phyloP scores from a whole-genome alignment of 371 early-diverging fungal genomes.

The Mortierella sp. region DNA sequence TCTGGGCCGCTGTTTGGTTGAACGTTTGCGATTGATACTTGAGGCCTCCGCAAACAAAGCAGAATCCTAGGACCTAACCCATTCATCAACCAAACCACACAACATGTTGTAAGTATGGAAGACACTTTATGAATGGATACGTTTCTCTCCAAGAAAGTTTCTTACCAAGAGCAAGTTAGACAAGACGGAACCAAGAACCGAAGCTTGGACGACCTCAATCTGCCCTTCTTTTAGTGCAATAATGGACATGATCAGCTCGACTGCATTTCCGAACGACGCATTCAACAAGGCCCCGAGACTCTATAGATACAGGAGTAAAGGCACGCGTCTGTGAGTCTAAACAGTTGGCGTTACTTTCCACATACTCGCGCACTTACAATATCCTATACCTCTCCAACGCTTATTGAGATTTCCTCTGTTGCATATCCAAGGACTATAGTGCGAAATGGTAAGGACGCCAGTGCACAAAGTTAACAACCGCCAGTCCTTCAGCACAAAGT shows the following conservation, averaged over 20 bases:
- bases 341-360: too few species aligned
- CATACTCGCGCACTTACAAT: background rate
- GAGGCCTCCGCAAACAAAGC: conserved; percentile 83
- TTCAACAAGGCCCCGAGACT: conserved; percentile 92
- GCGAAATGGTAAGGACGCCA: background rate
- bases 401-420: conserved; percentile 58
- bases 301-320: conserved; percentile 26
- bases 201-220: conserved; percentile 88
- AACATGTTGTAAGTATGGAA: background rate
- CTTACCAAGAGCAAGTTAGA: conserved; percentile 80
- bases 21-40: conserved; percentile 76
- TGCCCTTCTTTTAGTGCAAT: conserved; percentile 83
- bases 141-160: background rate
- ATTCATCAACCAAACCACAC: background rate
- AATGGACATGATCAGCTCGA: conserved; percentile 85
- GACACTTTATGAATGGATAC: too few species aligned
- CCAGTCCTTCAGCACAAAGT: background rate
- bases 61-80: conserved; percentile 69
- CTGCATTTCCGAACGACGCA: conserved; percentile 88
- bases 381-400: conserved; percentile 56
- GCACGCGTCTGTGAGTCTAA: too few species aligned
- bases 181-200: conserved; percentile 87
- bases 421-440: conserved; percentile 69
- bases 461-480: background rate
- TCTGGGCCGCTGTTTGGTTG: conserved; percentile 85